These are phyloP conservation scores for Coemansia sp. DNA, from an alignment of 192 early-diverging fungal species.

Conservation along the genomic window DNA sequence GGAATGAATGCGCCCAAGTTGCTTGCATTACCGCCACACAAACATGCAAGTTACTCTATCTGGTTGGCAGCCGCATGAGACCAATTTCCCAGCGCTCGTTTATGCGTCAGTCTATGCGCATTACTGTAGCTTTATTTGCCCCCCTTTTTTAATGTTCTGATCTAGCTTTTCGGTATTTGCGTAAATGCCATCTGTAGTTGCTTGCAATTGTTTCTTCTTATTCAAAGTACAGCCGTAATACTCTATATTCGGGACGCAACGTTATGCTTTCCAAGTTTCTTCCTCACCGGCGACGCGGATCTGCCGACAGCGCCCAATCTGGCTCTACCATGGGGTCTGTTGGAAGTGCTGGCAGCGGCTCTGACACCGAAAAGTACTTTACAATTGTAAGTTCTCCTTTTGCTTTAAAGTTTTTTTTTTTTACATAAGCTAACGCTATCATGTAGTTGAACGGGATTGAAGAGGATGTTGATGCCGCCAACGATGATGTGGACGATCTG, in stretches of 20 bases:
- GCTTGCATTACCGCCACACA: slow-evolving; percentile 5
- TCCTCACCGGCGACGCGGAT: slow-evolving; percentile 15
- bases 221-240: too few species aligned
- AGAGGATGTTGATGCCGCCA: slow-evolving; percentile 26
- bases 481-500: slow-evolving; percentile 32
- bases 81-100: too few species aligned
- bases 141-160: background rate
- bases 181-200: slow-evolving; percentile 2
- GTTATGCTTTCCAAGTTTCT: slow-evolving; percentile 24
- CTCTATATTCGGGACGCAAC: too few species aligned
- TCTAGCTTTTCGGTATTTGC: slow-evolving; percentile 1
- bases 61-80: background rate
- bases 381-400: slow-evolving; percentile 15
- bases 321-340: slow-evolving; percentile 17
- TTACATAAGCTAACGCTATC: background rate
- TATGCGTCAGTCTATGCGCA: slow-evolving; percentile 6
- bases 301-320: slow-evolving; percentile 13
- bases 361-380: slow-evolving; percentile 49
- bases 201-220: too few species aligned
- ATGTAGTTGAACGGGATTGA: slow-evolving; percentile 44
- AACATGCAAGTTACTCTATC: slow-evolving; percentile 3
- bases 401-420: background rate
- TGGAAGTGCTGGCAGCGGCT: slow-evolving; percentile 7
- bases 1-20: background rate
- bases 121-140: slow-evolving; percentile 3